A percentile compares a stretch with the other conserved stretches of the same genome.
phyloP scores from a whole-genome alignment of 2,329 filamentous ascomycete genomes.

The Xylaria sp. region DNA sequence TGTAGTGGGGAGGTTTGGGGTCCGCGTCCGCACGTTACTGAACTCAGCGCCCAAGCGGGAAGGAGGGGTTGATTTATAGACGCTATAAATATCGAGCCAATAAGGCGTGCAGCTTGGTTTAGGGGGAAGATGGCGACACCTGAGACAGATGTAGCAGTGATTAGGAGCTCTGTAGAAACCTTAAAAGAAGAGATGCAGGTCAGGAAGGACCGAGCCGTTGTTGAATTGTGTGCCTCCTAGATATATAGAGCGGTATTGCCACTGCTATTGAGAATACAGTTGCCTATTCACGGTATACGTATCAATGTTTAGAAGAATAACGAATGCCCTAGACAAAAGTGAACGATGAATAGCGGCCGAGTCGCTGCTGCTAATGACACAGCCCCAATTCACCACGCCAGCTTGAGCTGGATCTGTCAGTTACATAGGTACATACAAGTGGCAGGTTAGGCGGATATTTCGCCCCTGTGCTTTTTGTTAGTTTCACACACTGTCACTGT shows the following conservation, averaged over 20 bases:
- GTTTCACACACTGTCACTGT: conserved; percentile 1
- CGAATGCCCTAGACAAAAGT: conserved; percentile 16
- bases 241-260: not conserved
- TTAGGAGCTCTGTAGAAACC: not conserved
- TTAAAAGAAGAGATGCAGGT: not conserved
- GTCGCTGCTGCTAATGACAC: not conserved
- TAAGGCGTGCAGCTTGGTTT: conserved; percentile 8
- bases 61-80: not conserved
- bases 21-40: conserved; percentile 6
- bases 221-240: not conserved
- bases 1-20: conserved; percentile 23
- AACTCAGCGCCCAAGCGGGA: not conserved
- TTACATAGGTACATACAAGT: too few relatives aligned
- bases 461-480: conserved; percentile 3
- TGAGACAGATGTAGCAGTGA: not conserved
- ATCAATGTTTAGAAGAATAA: conserved; percentile 17
- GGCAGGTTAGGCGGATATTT: not conserved
- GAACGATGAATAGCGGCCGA: not conserved
- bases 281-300: conserved; percentile 2
- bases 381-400: conserved; percentile 5
- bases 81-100: conserved; percentile 30
- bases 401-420: too few relatives aligned
- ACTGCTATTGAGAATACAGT: not conserved
- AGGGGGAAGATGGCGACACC: not conserved
- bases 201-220: not conserved